These are phyloP conservation scores for Phytophthora palmivora DNA, from an alignment of 352 stramenopile genomes.

Conservation along the genomic window DNA sequence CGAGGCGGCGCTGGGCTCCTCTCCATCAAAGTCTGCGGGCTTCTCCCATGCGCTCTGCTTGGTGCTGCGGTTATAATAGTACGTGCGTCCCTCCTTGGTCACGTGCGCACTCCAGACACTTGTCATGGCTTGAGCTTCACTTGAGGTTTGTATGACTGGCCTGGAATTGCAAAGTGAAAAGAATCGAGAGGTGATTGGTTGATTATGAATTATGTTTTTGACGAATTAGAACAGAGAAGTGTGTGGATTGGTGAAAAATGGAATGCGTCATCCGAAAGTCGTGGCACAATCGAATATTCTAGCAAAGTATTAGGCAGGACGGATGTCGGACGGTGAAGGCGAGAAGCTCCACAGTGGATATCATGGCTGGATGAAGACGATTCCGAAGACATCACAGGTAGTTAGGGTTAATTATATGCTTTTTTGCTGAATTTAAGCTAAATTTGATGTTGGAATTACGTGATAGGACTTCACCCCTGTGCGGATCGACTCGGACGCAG, in stretches of 20 bases:
- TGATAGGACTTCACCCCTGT: slow-evolving; percentile 80
- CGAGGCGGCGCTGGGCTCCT: slow-evolving; percentile 26
- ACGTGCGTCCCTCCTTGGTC: slow-evolving; percentile 86
- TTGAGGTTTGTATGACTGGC: slow-evolving; percentile 14
- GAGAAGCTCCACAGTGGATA: slow-evolving; percentile 84
- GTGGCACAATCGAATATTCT: slow-evolving; percentile 37
- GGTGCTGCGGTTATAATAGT: slow-evolving; percentile 90
- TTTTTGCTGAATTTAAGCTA: neutral
- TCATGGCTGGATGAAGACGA: slow-evolving; percentile 91
- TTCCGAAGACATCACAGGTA: slow-evolving; percentile 81
- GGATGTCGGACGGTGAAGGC: slow-evolving; percentile 67
- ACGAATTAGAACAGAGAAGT: slow-evolving; percentile 6
- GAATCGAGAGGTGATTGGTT: slow-evolving; percentile 10
- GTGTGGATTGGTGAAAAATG: slow-evolving; percentile 11
- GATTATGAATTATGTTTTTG: slow-evolving; percentile 18
- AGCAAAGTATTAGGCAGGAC: slow-evolving; percentile 4
- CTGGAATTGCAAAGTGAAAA: no score
- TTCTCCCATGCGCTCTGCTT: slow-evolving; percentile 91
- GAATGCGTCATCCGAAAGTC: slow-evolving; percentile 16
- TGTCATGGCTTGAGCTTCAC: slow-evolving; percentile 31
- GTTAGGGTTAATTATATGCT: neutral
- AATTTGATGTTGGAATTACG: slow-evolving; percentile 6
- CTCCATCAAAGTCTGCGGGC: slow-evolving; percentile 76
- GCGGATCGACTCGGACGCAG: slow-evolving; percentile 58
- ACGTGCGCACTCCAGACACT: slow-evolving; percentile 85